Conservation (phyloP, 2,329 filamentous ascomycete species). For the Talaromyces sp. region DNA sequence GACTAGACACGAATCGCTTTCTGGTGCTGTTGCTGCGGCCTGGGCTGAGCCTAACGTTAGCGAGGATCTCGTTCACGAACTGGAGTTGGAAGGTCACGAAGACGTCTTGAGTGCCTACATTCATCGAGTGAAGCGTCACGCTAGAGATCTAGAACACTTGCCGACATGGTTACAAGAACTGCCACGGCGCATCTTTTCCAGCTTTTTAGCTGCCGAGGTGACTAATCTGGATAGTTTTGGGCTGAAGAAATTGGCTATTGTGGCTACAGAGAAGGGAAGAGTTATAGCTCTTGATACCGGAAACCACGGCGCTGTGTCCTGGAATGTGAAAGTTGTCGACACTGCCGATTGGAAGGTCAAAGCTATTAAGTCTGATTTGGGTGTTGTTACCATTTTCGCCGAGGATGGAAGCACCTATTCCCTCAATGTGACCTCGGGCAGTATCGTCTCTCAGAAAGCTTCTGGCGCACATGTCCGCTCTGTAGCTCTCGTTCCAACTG, state of each 20-base stretch:
- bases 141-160: conserved; percentile 66
- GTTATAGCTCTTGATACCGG: conserved; percentile 75
- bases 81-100: conserved; percentile 81
- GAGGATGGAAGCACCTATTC: conserved; percentile 58
- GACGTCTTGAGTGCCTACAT: conserved; percentile 77
- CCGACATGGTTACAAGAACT: conserved; percentile 67
- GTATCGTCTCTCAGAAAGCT: conserved; percentile 30
- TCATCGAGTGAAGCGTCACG: conserved; percentile 77
- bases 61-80: conserved; percentile 69
- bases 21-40: conserved; percentile 70
- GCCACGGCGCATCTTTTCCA: conserved; percentile 62
- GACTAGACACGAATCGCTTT: conserved; percentile 75
- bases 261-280: conserved; percentile 73
- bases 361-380: conserved; percentile 60
- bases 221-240: conserved; percentile 62
- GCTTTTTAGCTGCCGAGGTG: conserved; percentile 53
- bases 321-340: conserved; percentile 63
- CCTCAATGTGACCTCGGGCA: conserved; percentile 43
- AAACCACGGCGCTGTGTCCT: conserved; percentile 66
- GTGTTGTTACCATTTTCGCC: conserved; percentile 55
- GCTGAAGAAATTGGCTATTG: conserved; percentile 76
- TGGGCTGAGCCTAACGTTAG: conserved; percentile 73
- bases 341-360: conserved; percentile 62
- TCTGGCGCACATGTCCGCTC: conserved; percentile 27
- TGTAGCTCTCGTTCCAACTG: conserved; percentile 28